Evolutionary conservation across 2,329 filamentous ascomycete species (phyloP), one percentile per base, ranked within the genome.

Genomic region (Beauveria sp.): DNA sequence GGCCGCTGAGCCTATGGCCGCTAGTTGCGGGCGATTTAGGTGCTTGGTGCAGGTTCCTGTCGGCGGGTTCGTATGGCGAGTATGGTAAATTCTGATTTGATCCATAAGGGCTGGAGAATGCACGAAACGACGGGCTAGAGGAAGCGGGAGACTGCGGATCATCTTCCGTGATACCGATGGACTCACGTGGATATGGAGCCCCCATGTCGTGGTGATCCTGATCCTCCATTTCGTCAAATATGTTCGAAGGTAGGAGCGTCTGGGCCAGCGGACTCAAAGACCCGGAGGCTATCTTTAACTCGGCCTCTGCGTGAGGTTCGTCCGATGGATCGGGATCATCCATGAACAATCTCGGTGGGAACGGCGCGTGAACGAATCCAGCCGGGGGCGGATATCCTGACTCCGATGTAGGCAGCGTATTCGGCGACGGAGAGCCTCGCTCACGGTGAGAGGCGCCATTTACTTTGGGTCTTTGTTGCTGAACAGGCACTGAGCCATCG

Each of bases 211-310:
- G 76, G n/a, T 79, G 76, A 18, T 87, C 85, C 44, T 86, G 80
- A 53, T 87, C 86, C 50, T 86, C 76, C n/a, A 66, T 71, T 65
- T 89, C 87, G 56, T 88, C 85, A 63, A 84, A 77, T 63, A 83
- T 81, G n/a, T 77, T 78, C 6, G 89, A 89, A 0, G 90, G 90
- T 18, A 96, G 75, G 3, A 93, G 77, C 18, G 87, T 82, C 30
- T 88, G 86, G 2, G 90, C 90, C 4, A 88, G 89, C 2, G 90
- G 90, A 67, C 89, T 92, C 70, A 93, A 83, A 1, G 88, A 88
- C 2, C 88, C 89, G 30, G 84, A 85, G 20, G 80, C 82, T 3
- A 79, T 79, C 62, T 84, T 83, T 5, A 87, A 74, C 20, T 88
- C 86, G 2, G 84, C 81, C 37, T 89, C 87, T 6, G 83, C 84